Evolutionary conservation across 257 asterid species (phyloP), one percentile per base, ranked within the genome.

Genomic region (Osmanthus fragrans): DNA sequence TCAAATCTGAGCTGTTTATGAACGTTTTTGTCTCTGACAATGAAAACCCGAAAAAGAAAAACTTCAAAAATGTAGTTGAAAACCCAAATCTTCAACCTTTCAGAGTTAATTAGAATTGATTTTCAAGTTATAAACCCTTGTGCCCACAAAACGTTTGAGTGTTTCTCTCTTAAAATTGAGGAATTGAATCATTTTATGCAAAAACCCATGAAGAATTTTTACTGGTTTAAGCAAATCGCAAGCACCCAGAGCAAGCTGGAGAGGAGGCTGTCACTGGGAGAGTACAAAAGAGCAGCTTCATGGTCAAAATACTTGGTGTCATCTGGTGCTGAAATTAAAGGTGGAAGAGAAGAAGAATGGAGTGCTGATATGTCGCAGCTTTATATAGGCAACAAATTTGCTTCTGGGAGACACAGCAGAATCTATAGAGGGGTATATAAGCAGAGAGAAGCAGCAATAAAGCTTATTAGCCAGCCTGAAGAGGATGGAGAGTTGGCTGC

Each of bases 301-400:
- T 95, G 99, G 99, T 95, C 99, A 7, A 95, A 93, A 75, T 95
- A 95, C 82, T 80, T 95, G 64, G 94, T 93, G 30, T 93, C 98
- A 27, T 90, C 96, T 1, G 98, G 97, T 3, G 96, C 92, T 29
- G 96, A 86, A 82, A 90, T 92, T 12, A 93, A 90, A 79, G 94
- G 91, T 9, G 93, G 88, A 16, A 90, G 93, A 0, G 96, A 86
- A 33, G 96, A 88, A 29, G 94, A 88, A 70, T 93, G 99, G 99
- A 95, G 97, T 77, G 99, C 99, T 65, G 99, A 95, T 73, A 93
- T 95, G 97, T 93, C 99, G 1, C 94, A 87, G 89, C 87, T 95
- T 49, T 95, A 87, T 66, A 91, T 95, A 45, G 99, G 99, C 82
- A 93, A 88, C 71, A 95, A 95, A 51, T 95, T 95, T 79, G 99